A percentile compares a stretch with the other conserved stretches of the same genome.
These are phyloP conservation scores for Houttuynia cordata DNA, from an alignment of 164 flowering plant species.

Conservation along the genomic window DNA sequence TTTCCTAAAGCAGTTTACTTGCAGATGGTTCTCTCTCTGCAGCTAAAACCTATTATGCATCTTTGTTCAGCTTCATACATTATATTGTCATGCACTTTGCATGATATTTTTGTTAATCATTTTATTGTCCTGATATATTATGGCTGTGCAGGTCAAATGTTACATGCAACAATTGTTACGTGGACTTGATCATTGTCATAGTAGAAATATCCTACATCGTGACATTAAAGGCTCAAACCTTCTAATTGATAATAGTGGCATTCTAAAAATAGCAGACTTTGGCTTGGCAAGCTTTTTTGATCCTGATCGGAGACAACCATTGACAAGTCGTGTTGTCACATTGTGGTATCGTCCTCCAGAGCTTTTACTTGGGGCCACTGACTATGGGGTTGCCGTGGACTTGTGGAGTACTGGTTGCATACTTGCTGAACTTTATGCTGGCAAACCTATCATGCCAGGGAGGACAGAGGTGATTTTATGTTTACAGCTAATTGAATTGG, in stretches of 20 bases:
- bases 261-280: conserved; percentile 89
- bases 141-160: conserved; percentile 65
- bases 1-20: not conserved
- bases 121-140: not conserved
- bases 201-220: conserved; percentile 79
- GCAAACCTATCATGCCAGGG: conserved; percentile 98
- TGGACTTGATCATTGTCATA: conserved; percentile 95
- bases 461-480: conserved; percentile 70
- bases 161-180: conserved; percentile 84
- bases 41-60: not conserved
- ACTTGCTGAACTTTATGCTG: conserved; percentile 90
- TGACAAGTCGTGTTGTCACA: conserved; percentile 95
- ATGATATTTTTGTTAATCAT: not conserved
- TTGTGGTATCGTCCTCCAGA: conserved; percentile 99
- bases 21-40: not conserved
- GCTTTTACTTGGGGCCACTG: conserved; percentile 88
- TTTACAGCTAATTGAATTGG: not conserved
- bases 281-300: conserved; percentile 82
- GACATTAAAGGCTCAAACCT: conserved; percentile 97
- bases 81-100: not conserved
- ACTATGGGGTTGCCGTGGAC: conserved; percentile 90
- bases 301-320: conserved; percentile 57
- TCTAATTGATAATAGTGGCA: conserved; percentile 81
- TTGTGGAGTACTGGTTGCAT: conserved; percentile 99
- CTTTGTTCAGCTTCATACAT: not conserved